Base-by-base conservation (phyloP, 768 basidiomycete species). In the Podaxis rugospora region DNA sequence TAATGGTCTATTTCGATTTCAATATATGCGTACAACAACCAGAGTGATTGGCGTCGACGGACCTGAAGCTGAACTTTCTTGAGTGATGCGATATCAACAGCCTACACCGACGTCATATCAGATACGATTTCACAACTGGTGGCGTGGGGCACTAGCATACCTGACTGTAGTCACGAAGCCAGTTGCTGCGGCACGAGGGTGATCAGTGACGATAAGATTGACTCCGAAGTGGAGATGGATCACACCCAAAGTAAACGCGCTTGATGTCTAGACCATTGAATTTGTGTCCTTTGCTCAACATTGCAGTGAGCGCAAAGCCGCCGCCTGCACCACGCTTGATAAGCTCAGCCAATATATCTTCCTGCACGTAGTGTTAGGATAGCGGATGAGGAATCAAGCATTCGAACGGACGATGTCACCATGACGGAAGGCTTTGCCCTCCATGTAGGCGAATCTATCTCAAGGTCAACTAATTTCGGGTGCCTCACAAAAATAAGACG, bases 111-210 rank as follows among this genome's bases (percentile, higher is more conserved):
- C 51, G 16, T 11, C 53, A 51, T 55, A 36, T 46, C 36, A 42
- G 57, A 51, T 55, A 40, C 13, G 57, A 28, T 39, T 37, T 16
- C 4, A 16, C 4, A 16, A 7, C 28, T 10, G 35, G 18, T 49
- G 44, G 13, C 39, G 32, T 9, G 32, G 32, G 9, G 32, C 13
- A 39, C 40, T 32, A 40, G 60, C 70, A 42, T 60, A 83, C 86
- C 76, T 89, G 89, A 66, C 88, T 89, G 73, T 94, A 95, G 75
- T 95, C 93, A 40, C 94, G 80, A 37, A 95, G 80, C 93, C 92
- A 93, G 70, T 92, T 92, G 5, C 90, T 90, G 65, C 32, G 35
- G 59, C 37, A 59, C 47, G 32, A 44, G 14, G 57, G 39, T 35
- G 27, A 46, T 49, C 42, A 27, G 51, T 32, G 57, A 53, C 39